These are phyloP conservation scores for Parachlorella kessleri DNA, from an alignment of 139 green algal species.

Conservation along the genomic window DNA sequence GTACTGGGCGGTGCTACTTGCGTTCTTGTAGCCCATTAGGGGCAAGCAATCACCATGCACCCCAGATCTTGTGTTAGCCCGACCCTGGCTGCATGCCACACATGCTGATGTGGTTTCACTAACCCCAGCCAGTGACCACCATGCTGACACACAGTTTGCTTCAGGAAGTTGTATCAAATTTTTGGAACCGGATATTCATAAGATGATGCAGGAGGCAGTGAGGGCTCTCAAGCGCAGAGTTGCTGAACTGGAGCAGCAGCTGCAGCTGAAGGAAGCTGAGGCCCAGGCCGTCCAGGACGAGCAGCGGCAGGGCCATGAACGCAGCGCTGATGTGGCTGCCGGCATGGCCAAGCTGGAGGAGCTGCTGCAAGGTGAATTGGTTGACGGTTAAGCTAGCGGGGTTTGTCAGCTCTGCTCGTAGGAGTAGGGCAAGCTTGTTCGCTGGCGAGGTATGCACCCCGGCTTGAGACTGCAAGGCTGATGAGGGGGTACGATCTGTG, in stretches of 20 bases:
- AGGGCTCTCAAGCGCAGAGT: constrained; percentile 12
- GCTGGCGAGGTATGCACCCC: neutral
- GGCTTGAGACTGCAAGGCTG: neutral
- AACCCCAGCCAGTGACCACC: neutral
- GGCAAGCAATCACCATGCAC: neutral
- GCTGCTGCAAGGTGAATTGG: no score
- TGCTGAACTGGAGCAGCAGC: constrained; percentile 19
- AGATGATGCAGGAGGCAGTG: constrained; percentile 8
- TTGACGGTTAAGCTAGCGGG: no score
- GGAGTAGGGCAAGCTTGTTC: no score
- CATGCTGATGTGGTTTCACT: neutral
- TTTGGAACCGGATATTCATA: neutral
- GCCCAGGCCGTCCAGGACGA: neutral
- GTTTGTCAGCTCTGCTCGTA: no score
- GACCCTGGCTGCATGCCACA: neutral
- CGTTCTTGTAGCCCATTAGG: neutral
- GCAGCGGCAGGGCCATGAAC: no score
- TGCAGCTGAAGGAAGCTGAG: neutral
- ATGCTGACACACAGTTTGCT: neutral
- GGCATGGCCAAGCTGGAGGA: no score
- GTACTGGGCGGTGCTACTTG: neutral
- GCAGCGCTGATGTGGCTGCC: no score
- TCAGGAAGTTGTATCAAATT: neutral
- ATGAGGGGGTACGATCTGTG: neutral
- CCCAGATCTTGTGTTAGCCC: neutral